Evolutionary conservation across 768 basidiomycete species (phyloP).

Genomic region (Imleria badia): DNA sequence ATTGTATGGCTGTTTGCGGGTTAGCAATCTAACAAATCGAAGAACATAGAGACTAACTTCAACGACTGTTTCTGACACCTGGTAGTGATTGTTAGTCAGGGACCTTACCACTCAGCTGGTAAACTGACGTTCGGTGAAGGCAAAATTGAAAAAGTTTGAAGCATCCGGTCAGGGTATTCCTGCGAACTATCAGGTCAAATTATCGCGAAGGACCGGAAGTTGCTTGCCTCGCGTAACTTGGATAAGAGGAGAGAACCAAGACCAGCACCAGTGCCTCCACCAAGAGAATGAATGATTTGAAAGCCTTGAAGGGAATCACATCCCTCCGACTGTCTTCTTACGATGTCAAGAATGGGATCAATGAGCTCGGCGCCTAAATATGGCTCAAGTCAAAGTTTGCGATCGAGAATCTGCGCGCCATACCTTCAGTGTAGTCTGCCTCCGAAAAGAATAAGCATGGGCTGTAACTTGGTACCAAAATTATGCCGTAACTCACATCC

Average conservation of each 20-base stretch:
- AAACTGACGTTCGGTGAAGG: constrained; percentile 54
- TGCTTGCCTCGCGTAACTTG: constrained; percentile 73
- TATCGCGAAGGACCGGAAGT: neutral
- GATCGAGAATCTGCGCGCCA: constrained; percentile 1
- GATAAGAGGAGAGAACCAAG: constrained; percentile 77
- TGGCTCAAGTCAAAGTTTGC: neutral
- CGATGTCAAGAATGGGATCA: constrained; percentile 78
- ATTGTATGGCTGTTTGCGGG: constrained; percentile 66
- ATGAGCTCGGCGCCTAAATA: constrained; percentile 82
- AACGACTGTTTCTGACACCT: constrained; percentile 51
- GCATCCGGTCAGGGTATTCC: constrained; percentile 53
- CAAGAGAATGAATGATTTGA: constrained; percentile 85
- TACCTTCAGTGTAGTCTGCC: constrained; percentile 87
- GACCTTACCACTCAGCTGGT: neutral
- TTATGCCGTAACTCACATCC: constrained; percentile 62
- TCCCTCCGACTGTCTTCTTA: constrained; percentile 75
- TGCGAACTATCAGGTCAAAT: constrained; percentile 33
- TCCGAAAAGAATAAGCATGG: constrained; percentile 21
- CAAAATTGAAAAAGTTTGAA: constrained; percentile 53
- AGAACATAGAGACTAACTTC: constrained; percentile 39
- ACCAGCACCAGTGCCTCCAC: constrained; percentile 89
- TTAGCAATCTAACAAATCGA: constrained; percentile 6
- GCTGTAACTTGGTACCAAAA: constrained; percentile 1
- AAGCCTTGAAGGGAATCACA: constrained; percentile 92
- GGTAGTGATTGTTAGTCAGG: constrained; percentile 11